Conservation (phyloP, 805 yeast species). For the Sungouiella thailandica region DNA sequence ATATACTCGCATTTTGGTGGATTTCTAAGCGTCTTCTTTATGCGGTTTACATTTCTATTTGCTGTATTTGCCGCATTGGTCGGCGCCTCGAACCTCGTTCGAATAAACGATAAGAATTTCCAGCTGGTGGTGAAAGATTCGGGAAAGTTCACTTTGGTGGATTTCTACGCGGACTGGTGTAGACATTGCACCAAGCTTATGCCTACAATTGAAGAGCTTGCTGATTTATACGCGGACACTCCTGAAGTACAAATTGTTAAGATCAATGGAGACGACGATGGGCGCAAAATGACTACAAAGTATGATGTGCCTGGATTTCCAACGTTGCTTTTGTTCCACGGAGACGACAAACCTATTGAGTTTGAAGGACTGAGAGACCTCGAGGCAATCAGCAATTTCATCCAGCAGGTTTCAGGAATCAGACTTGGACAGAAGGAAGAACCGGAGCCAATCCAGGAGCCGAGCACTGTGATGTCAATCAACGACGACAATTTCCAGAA, state of each 20-base stretch:
- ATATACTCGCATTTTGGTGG: too few relatives aligned
- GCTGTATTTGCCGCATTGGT: too few relatives aligned
- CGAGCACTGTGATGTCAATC: slow-evolving; percentile 7
- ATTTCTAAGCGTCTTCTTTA: too few relatives aligned
- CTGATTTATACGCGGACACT: slow-evolving; percentile 23
- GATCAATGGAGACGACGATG: slow-evolving; percentile 54
- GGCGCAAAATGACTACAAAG: slow-evolving; percentile 44
- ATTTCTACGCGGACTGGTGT: slow-evolving; percentile 67
- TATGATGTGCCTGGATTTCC: slow-evolving; percentile 64
- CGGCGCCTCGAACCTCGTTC: slow-evolving; percentile 27
- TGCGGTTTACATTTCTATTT: too few relatives aligned
- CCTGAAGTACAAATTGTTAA: slow-evolving; percentile 46
- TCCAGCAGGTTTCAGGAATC: slow-evolving; percentile 34
- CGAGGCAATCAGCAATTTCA: slow-evolving; percentile 48
- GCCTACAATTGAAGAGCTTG: slow-evolving; percentile 38
- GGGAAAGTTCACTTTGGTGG: slow-evolving; percentile 41
- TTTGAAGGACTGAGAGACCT: slow-evolving; percentile 52
- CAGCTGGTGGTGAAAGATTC: slow-evolving; percentile 53
- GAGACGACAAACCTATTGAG: slow-evolving; percentile 46
- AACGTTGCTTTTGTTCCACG: slow-evolving; percentile 54
- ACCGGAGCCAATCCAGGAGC: slow-evolving; percentile 2
- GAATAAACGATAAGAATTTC: slow-evolving; percentile 46
- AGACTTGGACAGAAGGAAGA: slow-evolving; percentile 8
- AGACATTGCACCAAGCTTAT: slow-evolving; percentile 56
- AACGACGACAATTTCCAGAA: slow-evolving; percentile 34